These are phyloP conservation scores for Aleurites moluccanus DNA, from an alignment of 441 rosid species.

Conservation along the genomic window DNA sequence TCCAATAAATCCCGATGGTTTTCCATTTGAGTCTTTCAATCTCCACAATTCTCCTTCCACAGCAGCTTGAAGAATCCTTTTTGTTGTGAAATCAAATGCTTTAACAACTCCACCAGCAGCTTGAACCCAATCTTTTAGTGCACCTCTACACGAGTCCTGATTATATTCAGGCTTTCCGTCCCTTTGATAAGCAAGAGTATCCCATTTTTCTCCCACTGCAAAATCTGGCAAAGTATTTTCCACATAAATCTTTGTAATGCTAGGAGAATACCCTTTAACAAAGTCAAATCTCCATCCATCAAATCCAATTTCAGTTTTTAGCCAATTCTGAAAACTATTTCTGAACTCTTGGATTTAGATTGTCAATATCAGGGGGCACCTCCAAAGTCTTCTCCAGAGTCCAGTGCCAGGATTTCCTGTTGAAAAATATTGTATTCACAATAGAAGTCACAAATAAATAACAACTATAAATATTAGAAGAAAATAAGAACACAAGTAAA, in stretches of 20 bases:
- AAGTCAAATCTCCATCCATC: constrained; percentile 82
- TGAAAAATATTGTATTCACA: too few relatives aligned
- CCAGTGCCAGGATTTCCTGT: constrained; percentile 66
- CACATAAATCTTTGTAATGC: constrained; percentile 52
- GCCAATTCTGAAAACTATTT: constrained; percentile 74
- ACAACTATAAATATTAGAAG: too few relatives aligned
- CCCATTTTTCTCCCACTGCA: constrained; percentile 88
- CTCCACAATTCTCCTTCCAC: constrained; percentile 76
- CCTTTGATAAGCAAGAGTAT: constrained; percentile 43
- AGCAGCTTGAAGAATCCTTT: constrained; percentile 72
- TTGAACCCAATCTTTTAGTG: constrained; percentile 54
- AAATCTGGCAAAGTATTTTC: constrained; percentile 53
- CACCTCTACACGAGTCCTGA: constrained; percentile 56
- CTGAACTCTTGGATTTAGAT: constrained; percentile 62
- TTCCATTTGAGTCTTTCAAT: constrained; percentile 61
- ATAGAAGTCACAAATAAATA: too few relatives aligned
- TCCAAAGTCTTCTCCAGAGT: constrained; percentile 44
- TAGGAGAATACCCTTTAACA: constrained; percentile 61
- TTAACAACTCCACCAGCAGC: constrained; percentile 55
- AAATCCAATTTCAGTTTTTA: constrained; percentile 67
- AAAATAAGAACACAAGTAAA: too few relatives aligned
- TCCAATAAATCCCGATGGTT: constrained; percentile 81
- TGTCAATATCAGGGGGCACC: constrained; percentile 83
- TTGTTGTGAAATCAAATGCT: constrained; percentile 85
- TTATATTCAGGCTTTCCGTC: constrained; percentile 44